A percentile compares a stretch with the other conserved stretches of the same genome.
phyloP scores from a whole-genome alignment of 2,329 filamentous ascomycete genomes.

The Penicillium expansum region DNA sequence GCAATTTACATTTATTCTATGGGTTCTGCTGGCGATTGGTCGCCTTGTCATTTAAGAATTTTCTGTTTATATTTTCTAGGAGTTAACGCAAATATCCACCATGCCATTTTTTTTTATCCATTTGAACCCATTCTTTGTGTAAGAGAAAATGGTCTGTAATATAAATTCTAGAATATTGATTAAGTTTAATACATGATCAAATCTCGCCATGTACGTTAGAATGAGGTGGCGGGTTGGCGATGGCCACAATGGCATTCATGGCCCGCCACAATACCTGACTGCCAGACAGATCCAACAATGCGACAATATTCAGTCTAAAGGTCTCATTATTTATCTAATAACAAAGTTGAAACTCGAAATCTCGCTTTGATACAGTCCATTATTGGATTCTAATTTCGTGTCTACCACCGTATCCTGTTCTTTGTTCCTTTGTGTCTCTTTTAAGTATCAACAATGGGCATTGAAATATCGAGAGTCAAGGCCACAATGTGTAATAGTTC shows the following conservation, averaged over 20 bases:
- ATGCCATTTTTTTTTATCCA: background rate
- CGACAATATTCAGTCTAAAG: background rate
- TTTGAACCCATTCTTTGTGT: background rate
- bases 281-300: background rate
- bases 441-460: background rate
- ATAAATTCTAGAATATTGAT: background rate
- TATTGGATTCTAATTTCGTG: background rate
- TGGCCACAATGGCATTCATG: background rate
- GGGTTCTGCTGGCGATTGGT: background rate
- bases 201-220: background rate
- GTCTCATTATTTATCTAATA: background rate
- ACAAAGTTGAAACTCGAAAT: background rate
- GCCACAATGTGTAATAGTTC: background rate
- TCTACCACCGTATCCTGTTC: background rate
- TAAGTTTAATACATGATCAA: background rate
- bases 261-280: background rate
- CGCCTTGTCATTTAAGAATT: background rate
- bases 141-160: background rate
- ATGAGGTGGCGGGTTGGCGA: background rate
- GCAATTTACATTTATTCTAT: background rate
- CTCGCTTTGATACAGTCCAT: background rate
- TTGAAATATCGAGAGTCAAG: background rate
- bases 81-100: slow-evolving; percentile 2
- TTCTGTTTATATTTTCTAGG: background rate
- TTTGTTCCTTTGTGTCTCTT: background rate